phyloP scores from a whole-genome alignment of 2,329 filamentous ascomycete genomes.

The Aspergillus felis region DNA sequence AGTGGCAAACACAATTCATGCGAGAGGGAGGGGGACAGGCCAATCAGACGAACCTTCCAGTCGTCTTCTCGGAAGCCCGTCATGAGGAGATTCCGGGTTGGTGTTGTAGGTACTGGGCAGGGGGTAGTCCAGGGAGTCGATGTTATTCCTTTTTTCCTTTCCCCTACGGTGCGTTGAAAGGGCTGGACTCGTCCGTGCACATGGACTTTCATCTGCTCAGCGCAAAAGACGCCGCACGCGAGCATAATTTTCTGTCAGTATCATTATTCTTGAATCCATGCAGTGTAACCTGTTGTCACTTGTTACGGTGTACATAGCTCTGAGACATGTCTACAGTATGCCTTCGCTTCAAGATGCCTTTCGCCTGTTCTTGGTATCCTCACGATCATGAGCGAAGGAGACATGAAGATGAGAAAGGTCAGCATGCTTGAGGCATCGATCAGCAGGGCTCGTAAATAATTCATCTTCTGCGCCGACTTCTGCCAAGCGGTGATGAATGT shows the following conservation, averaged over 20 bases:
- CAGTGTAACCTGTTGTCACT: background rate
- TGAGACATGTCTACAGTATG: background rate
- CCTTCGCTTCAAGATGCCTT: background rate
- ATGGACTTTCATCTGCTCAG: background rate
- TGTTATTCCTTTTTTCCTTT: no score
- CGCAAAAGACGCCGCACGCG: background rate
- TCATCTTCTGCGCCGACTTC: background rate
- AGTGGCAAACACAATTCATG: background rate
- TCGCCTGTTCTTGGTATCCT: background rate
- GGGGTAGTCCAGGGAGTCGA: no score
- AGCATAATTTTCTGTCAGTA: background rate
- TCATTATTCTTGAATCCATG: background rate
- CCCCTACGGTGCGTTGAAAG: no score
- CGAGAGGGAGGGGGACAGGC: background rate
- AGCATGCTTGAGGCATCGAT: background rate
- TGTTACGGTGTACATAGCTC: background rate
- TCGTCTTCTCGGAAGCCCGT: background rate
- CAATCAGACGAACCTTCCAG: background rate
- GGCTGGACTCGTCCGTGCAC: background rate
- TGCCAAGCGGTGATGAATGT: background rate
- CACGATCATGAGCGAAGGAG: background rate
- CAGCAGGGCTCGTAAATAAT: background rate
- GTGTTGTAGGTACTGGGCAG: no score
- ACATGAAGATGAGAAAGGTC: background rate
- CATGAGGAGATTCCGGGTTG: no score